Evolutionary conservation across 2,329 filamentous ascomycete genomes (phyloP).

Genomic region (Thermochaetoides dissita): DNA sequence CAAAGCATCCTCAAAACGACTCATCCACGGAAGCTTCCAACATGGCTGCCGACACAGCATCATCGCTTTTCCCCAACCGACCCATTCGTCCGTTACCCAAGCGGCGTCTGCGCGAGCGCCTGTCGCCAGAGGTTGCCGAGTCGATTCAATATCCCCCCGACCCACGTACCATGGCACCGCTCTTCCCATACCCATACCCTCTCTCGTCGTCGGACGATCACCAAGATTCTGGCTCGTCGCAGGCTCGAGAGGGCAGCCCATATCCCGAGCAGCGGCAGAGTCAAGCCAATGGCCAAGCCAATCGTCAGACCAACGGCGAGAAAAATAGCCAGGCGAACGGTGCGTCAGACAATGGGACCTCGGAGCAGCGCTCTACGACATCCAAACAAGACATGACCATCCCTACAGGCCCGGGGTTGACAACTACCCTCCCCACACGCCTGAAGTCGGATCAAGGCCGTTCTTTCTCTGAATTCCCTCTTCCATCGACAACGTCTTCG

Average conservation of each 20-base stretch:
- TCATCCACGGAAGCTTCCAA: conserved; percentile 19
- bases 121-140: conserved; percentile 73
- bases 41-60: conserved; percentile 63
- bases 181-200: conserved; percentile 63
- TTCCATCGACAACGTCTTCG: conserved; percentile 55
- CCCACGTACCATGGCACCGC: conserved; percentile 53
- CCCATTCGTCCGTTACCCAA: conserved; percentile 87
- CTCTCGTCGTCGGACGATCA: conserved; percentile 29
- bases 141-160: conserved; percentile 71
- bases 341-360: no score
- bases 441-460: conserved; percentile 32
- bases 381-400: no score
- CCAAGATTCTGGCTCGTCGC: conserved; percentile 16
- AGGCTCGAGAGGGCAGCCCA: conserved; percentile 19
- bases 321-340: no score
- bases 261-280: conserved; percentile 20
- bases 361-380: no score
- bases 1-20: conserved; percentile 26
- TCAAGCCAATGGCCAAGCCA: no score
- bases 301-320: no score
- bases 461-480: conserved; percentile 37
- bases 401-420: no score
- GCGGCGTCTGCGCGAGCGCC: conserved; percentile 70
- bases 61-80: conserved; percentile 72
- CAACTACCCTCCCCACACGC: conserved; percentile 15